phyloP scores from a whole-genome alignment of 148 eudicot species.

The Rhododendron mucronatum region DNA sequence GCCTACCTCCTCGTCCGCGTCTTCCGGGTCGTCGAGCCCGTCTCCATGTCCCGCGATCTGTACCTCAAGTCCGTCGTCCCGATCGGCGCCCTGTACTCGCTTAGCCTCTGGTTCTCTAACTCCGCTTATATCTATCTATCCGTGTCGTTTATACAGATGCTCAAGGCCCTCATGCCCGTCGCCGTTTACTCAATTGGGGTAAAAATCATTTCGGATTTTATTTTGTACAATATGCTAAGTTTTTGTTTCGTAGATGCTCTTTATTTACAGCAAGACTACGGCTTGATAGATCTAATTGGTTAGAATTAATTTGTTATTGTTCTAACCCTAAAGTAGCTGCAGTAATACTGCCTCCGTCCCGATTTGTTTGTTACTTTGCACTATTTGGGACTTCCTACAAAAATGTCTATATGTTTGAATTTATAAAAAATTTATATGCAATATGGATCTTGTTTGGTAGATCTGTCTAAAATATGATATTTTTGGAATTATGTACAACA shows the following conservation, averaged over 20 bases:
- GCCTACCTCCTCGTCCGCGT: conserved; percentile 11
- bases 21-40: conserved; percentile 11
- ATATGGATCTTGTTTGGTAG: too few species aligned
- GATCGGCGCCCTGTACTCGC: conserved; percentile 13
- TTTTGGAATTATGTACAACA: too few species aligned
- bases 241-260: not conserved
- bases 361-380: too few species aligned
- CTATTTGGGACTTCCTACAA: too few species aligned
- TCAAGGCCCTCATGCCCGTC: conserved; percentile 19
- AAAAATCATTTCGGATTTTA: not conserved
- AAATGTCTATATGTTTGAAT: too few species aligned
- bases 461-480: too few species aligned
- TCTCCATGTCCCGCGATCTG: conserved; percentile 13
- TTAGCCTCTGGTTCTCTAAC: conserved; percentile 14
- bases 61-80: conserved; percentile 12
- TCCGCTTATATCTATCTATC: conserved; percentile 18
- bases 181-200: conserved; percentile 13
- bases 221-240: not conserved
- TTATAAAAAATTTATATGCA: too few species aligned
- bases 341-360: too few species aligned
- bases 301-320: too few species aligned
- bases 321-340: too few species aligned
- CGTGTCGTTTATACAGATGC: conserved; percentile 20
- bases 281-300: not conserved
- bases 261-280: not conserved